Conservation (phyloP, 2,329 filamentous ascomycete genomes). For the Neonectria faginata region DNA sequence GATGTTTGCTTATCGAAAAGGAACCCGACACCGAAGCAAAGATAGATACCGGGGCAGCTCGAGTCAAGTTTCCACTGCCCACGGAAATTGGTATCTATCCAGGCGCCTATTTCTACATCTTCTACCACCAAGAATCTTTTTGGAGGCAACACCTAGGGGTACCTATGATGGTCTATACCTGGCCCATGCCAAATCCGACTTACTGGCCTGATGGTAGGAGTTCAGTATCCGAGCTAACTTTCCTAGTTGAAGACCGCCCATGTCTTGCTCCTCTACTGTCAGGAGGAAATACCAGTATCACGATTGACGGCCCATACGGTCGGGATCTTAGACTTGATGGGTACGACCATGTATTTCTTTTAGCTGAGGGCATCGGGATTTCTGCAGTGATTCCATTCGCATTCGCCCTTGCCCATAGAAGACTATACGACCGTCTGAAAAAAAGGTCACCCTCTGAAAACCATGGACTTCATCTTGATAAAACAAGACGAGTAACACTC, state of each 20-base stretch:
- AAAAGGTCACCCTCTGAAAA: not conserved
- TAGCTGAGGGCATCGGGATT: slow-evolving; percentile 1
- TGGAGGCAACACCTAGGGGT: not conserved
- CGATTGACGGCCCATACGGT: not conserved
- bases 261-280: not conserved
- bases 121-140: not conserved
- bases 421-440: not conserved
- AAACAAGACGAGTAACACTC: not conserved
- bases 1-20: not conserved
- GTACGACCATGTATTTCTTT: not conserved
- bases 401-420: not conserved
- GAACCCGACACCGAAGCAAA: not conserved
- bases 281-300: not conserved
- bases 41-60: not conserved
- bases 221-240: not conserved
- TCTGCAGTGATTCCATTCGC: not conserved
- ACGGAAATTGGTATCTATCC: not conserved
- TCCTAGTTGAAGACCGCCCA: not conserved
- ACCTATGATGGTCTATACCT: not conserved
- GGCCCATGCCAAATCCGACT: not conserved
- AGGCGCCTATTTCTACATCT: slow-evolving; percentile 1
- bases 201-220: not conserved
- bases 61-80: not conserved
- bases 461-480: not conserved
- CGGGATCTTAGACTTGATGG: not conserved